Conservation (phyloP, 345 rosid species). For the Euphorbia peplus region DNA sequence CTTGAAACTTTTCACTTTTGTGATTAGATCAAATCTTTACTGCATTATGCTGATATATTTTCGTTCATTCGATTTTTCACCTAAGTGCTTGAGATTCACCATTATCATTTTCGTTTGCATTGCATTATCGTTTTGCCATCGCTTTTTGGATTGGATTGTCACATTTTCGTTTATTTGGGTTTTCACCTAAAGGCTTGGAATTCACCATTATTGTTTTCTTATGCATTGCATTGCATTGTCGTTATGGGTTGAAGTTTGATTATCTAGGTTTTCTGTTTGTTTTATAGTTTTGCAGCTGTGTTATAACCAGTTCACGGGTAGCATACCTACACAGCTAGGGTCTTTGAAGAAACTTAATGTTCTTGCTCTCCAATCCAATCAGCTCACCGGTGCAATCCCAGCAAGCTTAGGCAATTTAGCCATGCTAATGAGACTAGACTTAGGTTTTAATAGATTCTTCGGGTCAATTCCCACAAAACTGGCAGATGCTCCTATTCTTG, state of each 20-base stretch:
- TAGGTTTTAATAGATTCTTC: slow-evolving; percentile 76
- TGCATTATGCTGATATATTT: neutral
- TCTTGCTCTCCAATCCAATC: slow-evolving; percentile 79
- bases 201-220: neutral
- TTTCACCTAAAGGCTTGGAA: neutral
- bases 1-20: neutral
- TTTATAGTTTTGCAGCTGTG: slow-evolving; percentile 80
- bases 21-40: neutral
- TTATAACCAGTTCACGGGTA: slow-evolving; percentile 73
- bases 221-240: neutral
- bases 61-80: too few relatives aligned
- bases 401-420: slow-evolving; percentile 78
- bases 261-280: neutral
- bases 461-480: slow-evolving; percentile 79
- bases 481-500: slow-evolving; percentile 58
- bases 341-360: slow-evolving; percentile 64
- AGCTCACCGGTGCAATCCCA: slow-evolving; percentile 86
- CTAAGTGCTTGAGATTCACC: too few relatives aligned
- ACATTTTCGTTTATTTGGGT: too few relatives aligned
- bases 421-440: slow-evolving; percentile 65
- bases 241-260: too few relatives aligned
- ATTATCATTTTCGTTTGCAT: too few relatives aligned
- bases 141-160: too few relatives aligned
- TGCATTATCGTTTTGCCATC: too few relatives aligned
- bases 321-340: slow-evolving; percentile 77